Evolutionary conservation across 2,329 filamentous ascomycete species (phyloP).

Genomic region (Fusarium avenaceum): DNA sequence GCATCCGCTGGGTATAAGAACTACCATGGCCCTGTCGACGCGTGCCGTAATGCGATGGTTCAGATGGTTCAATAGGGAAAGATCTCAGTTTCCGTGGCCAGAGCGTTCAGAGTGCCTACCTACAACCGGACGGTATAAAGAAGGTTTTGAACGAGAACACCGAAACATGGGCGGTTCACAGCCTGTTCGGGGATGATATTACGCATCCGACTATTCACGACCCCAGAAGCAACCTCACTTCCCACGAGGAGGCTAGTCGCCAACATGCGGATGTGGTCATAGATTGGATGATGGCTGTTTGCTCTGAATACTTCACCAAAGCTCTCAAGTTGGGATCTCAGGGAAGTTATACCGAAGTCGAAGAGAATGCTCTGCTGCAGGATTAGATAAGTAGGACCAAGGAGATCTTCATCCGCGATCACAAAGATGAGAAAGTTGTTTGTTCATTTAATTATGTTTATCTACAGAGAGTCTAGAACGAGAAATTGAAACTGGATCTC

Average conservation of each 20-base stretch:
- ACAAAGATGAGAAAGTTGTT: neutral
- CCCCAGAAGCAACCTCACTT: rapidly evolving
- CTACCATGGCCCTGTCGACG: constrained; percentile 7
- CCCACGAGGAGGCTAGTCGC: neutral
- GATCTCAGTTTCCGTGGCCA: neutral
- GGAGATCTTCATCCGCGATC: neutral
- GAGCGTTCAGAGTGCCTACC: neutral
- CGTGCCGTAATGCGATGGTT: constrained; percentile 10
- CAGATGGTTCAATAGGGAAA: constrained; percentile 7
- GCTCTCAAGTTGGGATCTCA: neutral
- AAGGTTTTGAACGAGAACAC: neutral
- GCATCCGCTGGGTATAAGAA: constrained; percentile 7
- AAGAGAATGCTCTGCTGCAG: neutral
- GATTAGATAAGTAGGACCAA: constrained; percentile 1
- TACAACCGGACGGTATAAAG: constrained; percentile 5
- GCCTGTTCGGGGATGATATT: neutral
- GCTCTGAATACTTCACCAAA: constrained; percentile 8
- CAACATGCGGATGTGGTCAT: neutral
- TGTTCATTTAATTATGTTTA: constrained; percentile 5
- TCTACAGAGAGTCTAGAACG: neutral
- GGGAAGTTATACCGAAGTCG: neutral
- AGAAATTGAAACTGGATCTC: rapidly evolving
- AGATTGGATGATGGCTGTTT: constrained; percentile 20
- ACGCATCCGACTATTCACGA: neutral
- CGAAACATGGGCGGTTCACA: neutral